Conservation (phyloP, 2,329 filamentous ascomycete species). For the Claviceps sorghi region DNA sequence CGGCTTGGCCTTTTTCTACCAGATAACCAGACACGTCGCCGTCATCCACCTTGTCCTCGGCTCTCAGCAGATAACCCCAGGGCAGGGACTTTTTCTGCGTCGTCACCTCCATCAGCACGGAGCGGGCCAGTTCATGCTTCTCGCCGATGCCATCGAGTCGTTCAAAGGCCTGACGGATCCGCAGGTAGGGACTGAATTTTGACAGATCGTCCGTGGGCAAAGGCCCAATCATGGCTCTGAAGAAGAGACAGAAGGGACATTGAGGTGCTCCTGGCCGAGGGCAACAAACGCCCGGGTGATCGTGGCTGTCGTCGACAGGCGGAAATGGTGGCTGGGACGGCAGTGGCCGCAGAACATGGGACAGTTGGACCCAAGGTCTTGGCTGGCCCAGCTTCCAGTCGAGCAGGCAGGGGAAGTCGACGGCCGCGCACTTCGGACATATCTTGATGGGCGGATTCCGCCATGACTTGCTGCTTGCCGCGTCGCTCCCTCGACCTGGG, state of each 20-base stretch:
- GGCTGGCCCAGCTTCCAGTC: slow-evolving; percentile 22
- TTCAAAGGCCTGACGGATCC: slow-evolving; percentile 24
- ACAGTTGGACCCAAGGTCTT: slow-evolving; percentile 22
- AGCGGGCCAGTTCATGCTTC: slow-evolving; percentile 21
- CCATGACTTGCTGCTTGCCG: neutral
- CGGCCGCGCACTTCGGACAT: slow-evolving; percentile 20
- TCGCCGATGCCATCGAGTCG: slow-evolving; percentile 19
- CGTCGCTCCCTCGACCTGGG: neutral
- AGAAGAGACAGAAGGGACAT: slow-evolving; percentile 26
- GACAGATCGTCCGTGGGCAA: slow-evolving; percentile 16
- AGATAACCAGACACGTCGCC: slow-evolving; percentile 8
- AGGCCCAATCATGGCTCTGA: slow-evolving; percentile 20
- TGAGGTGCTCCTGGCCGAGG: neutral
- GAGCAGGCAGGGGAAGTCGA: slow-evolving; percentile 22
- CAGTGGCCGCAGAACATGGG: slow-evolving; percentile 12
- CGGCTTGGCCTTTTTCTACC: slow-evolving; percentile 3
- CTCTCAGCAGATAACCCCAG: slow-evolving; percentile 22
- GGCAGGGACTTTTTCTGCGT: slow-evolving; percentile 22
- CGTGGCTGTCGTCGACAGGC: neutral
- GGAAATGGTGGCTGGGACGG: slow-evolving; percentile 13
- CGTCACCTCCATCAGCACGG: slow-evolving; percentile 22
- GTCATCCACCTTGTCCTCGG: slow-evolving; percentile 13
- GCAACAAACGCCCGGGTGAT: neutral
- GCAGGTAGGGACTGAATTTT: slow-evolving; percentile 19
- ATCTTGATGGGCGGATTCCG: slow-evolving; percentile 7